phyloP scores from a whole-genome alignment of 2,329 filamentous ascomycete genomes.

The Diaporthe destruens region DNA sequence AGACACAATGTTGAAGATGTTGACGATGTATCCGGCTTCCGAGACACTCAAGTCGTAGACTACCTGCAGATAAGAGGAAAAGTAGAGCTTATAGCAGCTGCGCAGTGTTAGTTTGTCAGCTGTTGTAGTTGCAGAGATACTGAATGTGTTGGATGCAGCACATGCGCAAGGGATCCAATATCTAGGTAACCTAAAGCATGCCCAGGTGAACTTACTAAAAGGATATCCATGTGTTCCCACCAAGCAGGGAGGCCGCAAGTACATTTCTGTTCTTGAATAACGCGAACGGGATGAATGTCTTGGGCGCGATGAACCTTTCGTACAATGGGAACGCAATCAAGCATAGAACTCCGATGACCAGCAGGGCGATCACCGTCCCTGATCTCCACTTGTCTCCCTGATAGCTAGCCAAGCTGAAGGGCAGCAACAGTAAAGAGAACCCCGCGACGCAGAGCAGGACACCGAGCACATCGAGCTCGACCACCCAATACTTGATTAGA shows the following conservation, averaged over 20 bases:
- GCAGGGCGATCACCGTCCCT: conserved; percentile 21
- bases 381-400: conserved; percentile 35
- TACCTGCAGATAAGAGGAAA: conserved; percentile 31
- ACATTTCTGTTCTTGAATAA: conserved; percentile 35
- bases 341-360: conserved; percentile 16
- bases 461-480: conserved; percentile 14
- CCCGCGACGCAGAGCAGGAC: conserved; percentile 28
- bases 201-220: conserved; percentile 29
- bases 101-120: neutral
- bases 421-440: conserved; percentile 26
- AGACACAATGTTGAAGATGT: conserved; percentile 34
- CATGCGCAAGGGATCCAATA: too few relatives aligned
- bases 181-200: too few relatives aligned
- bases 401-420: conserved; percentile 36
- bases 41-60: conserved; percentile 25
- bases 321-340: conserved; percentile 18
- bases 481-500: conserved; percentile 9
- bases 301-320: conserved; percentile 20
- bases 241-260: conserved; percentile 19
- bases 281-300: conserved; percentile 24
- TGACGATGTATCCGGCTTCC: conserved; percentile 24
- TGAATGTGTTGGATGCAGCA: too few relatives aligned
- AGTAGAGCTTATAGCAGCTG: conserved; percentile 33
- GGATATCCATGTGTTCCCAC: conserved; percentile 27
- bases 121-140: neutral